Conservation (phyloP, 139 green algal genomes). For the Penium margaritaceum region DNA sequence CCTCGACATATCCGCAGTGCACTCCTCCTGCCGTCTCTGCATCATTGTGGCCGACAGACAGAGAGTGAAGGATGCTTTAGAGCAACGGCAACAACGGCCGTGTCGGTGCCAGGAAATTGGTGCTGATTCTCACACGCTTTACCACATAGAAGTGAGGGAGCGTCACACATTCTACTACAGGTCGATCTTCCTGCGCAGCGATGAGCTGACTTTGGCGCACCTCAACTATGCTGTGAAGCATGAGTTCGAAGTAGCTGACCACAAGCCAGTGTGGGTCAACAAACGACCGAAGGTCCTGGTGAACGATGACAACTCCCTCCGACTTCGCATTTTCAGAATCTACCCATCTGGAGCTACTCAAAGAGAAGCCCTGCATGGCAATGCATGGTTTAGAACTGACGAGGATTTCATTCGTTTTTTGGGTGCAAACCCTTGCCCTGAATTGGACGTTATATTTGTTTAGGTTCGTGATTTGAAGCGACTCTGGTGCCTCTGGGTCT, state of each 20-base stretch:
- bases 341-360: slow-evolving; percentile 32
- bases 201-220: not conserved
- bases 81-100: too few relatives aligned
- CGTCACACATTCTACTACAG: slow-evolving; percentile 30
- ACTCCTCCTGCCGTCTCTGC: slow-evolving; percentile 42
- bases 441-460: slow-evolving; percentile 44
- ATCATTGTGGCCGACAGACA: slow-evolving; percentile 28
- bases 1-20: slow-evolving; percentile 35
- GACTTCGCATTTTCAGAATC: slow-evolving; percentile 19
- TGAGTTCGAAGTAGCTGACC: slow-evolving; percentile 2
- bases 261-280: slow-evolving; percentile 26
- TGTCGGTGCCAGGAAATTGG: slow-evolving; percentile 4
- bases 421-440: slow-evolving; percentile 15
- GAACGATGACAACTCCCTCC: not conserved
- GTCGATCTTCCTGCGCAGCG: slow-evolving; percentile 16
- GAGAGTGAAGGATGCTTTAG: not conserved
- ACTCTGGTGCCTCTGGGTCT: too few relatives aligned
- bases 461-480: too few relatives aligned
- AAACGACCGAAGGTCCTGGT: slow-evolving; percentile 17
- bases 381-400: slow-evolving; percentile 25
- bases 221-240: not conserved
- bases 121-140: slow-evolving; percentile 13
- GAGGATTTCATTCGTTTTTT: slow-evolving; percentile 19
- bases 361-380: slow-evolving; percentile 30
- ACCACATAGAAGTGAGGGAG: slow-evolving; percentile 36